Evolutionary conservation across 208 protist species (phyloP).

Genomic region (Polymyxa betae): DNA sequence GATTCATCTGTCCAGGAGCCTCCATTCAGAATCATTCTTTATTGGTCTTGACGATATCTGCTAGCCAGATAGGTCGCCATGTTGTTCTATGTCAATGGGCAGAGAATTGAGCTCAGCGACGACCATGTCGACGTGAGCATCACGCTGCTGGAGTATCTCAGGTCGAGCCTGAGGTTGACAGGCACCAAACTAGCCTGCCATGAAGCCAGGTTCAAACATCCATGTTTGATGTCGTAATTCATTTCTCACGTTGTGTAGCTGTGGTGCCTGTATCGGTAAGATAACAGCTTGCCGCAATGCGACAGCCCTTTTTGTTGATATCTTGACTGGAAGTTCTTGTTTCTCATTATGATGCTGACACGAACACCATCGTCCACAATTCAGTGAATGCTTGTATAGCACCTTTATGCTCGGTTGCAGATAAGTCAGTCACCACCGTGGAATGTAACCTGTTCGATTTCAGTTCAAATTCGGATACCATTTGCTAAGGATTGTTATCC

Average conservation of each 20-base stretch:
- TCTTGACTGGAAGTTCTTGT: conserved; percentile 56
- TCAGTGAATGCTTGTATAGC: conserved; percentile 64
- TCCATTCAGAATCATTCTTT: too few species aligned
- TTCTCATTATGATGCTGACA: conserved; percentile 46
- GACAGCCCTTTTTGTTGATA: background rate
- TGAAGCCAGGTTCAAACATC: conserved; percentile 12
- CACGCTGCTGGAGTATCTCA: background rate
- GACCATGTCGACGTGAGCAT: conserved; percentile 7
- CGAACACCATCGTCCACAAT: conserved; percentile 23
- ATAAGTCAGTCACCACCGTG: conserved; percentile 63
- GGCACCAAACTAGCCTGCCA: conserved; percentile 38
- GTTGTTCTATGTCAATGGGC: conserved; percentile 28
- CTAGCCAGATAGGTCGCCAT: too few species aligned
- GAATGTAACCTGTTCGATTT: conserved; percentile 64
- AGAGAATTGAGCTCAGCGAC: conserved; percentile 23
- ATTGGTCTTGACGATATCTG: too few species aligned
- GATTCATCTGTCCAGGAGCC: too few species aligned
- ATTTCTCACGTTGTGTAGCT: background rate
- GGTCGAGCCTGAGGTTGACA: background rate
- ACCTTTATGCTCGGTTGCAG: conserved; percentile 58
- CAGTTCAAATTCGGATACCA: background rate
- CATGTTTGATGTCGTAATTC: background rate
- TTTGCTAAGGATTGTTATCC: background rate
- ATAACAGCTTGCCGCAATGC: background rate
- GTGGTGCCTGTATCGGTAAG: conserved; percentile 26